These are phyloP conservation scores for Blakeslea trispora DNA, from an alignment of 371 early-diverging fungal species.

Conservation along the genomic window DNA sequence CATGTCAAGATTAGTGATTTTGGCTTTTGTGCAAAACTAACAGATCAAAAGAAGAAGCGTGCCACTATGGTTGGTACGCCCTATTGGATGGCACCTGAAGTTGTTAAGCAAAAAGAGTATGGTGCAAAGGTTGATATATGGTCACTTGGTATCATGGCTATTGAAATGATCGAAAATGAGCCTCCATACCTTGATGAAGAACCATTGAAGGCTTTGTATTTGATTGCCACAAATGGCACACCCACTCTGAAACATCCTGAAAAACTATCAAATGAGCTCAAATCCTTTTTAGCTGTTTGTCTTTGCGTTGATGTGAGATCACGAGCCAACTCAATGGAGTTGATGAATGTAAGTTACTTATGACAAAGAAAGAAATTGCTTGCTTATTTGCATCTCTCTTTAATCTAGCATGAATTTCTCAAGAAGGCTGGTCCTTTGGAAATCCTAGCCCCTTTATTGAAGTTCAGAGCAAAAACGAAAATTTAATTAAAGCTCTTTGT, in stretches of 20 bases:
- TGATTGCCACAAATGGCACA: constrained; percentile 97
- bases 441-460: constrained; percentile 55
- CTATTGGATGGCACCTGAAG: constrained; percentile 94
- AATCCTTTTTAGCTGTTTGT: constrained; percentile 85
- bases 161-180: constrained; percentile 97
- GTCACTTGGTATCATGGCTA: constrained; percentile 94
- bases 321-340: constrained; percentile 82
- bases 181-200: constrained; percentile 97
- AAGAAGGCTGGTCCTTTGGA: constrained; percentile 59
- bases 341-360: no score
- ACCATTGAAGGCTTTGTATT: constrained; percentile 90
- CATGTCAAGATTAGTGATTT: constrained; percentile 92
- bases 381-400: no score
- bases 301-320: constrained; percentile 88
- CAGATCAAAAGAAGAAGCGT: constrained; percentile 82
- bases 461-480: constrained; percentile 49
- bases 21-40: constrained; percentile 94
- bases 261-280: constrained; percentile 74
- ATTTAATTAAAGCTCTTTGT: no score
- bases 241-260: constrained; percentile 91
- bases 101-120: constrained; percentile 89
- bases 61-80: constrained; percentile 98
- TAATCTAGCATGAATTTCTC: constrained; percentile 82
- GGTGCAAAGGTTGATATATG: constrained; percentile 91
- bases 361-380: no score